A percentile compares a stretch with the other conserved stretches of the same genome.
These are phyloP conservation scores for Solanum appendiculatum DNA, from an alignment of 257 asterid species.

Conservation along the genomic window DNA sequence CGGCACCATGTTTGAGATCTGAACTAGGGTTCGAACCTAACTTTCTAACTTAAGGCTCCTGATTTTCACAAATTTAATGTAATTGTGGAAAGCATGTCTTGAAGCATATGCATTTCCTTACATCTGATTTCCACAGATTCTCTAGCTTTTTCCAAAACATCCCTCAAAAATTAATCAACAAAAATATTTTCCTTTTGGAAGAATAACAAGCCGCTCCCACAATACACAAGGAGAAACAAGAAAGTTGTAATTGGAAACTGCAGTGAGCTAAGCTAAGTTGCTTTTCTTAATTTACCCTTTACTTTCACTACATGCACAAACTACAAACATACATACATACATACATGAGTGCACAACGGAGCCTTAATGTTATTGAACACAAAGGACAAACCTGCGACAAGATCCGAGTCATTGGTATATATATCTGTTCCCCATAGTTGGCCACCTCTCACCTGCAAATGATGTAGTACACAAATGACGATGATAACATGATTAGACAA, in stretches of 20 bases:
- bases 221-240: neutral
- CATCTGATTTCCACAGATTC: neutral
- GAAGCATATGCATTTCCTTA: neutral
- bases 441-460: conserved; percentile 85
- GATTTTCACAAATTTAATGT: neutral
- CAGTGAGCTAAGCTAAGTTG: neutral
- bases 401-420: conserved; percentile 95
- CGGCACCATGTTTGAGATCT: neutral
- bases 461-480: conserved; percentile 10
- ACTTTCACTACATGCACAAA: neutral
- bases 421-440: conserved; percentile 99
- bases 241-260: neutral
- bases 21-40: neutral
- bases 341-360: neutral
- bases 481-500: neutral
- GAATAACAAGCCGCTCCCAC: neutral
- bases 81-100: neutral
- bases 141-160: neutral
- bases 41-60: neutral
- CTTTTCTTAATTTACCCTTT: neutral
- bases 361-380: neutral
- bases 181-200: neutral
- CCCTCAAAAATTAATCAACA: neutral
- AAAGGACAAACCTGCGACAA: conserved; percentile 67
- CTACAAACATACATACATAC: neutral